A percentile compares a stretch with the other conserved stretches of the same genome.
These are phyloP conservation scores for Apiospora rasikravindrae DNA, from an alignment of 2,329 filamentous ascomycete species.

Conservation along the genomic window DNA sequence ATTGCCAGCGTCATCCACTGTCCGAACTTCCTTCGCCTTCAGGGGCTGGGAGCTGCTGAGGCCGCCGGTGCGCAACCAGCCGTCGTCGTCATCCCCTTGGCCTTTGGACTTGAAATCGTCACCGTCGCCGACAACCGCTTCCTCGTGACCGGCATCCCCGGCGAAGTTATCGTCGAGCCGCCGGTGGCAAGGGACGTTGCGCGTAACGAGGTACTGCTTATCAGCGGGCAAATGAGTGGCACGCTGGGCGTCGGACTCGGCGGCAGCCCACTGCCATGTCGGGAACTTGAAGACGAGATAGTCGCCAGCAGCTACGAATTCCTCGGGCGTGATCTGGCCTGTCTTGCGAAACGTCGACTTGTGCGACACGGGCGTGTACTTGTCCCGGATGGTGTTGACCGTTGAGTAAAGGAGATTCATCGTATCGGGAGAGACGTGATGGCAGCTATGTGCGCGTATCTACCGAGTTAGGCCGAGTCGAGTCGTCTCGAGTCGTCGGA, in stretches of 20 bases:
- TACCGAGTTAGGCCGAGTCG: background rate
- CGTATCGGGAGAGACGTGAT: slow-evolving; percentile 28
- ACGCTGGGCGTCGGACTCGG: slow-evolving; percentile 79
- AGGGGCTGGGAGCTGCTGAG: slow-evolving; percentile 76
- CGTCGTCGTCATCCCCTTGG: slow-evolving; percentile 83
- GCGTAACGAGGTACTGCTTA: slow-evolving; percentile 95
- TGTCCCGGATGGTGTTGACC: slow-evolving; percentile 89
- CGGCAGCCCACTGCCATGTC: slow-evolving; percentile 95
- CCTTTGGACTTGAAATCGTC: slow-evolving; percentile 64
- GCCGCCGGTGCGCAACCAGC: slow-evolving; percentile 89
- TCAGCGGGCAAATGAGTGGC: slow-evolving; percentile 81
- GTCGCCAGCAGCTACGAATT: slow-evolving; percentile 94
- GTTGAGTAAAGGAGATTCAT: slow-evolving; percentile 96
- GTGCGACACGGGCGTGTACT: slow-evolving; percentile 85
- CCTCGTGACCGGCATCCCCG: slow-evolving; percentile 83
- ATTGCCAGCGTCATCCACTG: slow-evolving; percentile 88
- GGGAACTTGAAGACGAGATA: slow-evolving; percentile 99
- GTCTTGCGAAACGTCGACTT: slow-evolving; percentile 93
- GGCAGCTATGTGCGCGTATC: background rate
- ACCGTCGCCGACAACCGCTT: slow-evolving; percentile 83
- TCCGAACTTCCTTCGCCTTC: slow-evolving; percentile 80
- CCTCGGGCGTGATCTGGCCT: slow-evolving; percentile 95
- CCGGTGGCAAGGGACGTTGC: slow-evolving; percentile 91
- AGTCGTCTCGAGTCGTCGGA: slow-evolving; percentile 2
- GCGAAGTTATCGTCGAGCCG: slow-evolving; percentile 93